Percentiles rank a stretch among this genome's conserved stretches.
Evolutionary conservation across 1,284 basidiomycete genomes (phyloP).

Genomic region (Puccinia horiana): DNA sequence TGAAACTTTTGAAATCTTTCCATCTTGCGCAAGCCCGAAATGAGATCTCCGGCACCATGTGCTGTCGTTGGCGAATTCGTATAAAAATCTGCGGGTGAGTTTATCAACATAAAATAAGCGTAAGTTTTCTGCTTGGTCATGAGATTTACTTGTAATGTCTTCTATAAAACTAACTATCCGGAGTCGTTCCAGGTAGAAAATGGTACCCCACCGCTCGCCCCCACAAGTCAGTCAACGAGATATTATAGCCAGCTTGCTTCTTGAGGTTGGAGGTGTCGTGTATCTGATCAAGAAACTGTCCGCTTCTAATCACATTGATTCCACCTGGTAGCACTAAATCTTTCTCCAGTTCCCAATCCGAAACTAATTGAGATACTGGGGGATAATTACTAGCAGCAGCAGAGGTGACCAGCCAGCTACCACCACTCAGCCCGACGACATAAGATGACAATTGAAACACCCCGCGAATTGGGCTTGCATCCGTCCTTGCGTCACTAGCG

Average conservation of each 20-base stretch:
- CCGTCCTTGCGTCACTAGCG: constrained; percentile 33
- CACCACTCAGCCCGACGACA: constrained; percentile 29
- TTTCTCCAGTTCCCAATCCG: constrained; percentile 12
- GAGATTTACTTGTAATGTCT: not conserved
- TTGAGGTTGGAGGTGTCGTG: constrained; percentile 26
- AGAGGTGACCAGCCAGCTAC: constrained; percentile 32
- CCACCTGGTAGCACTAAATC: constrained; percentile 34
- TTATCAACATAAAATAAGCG: not conserved
- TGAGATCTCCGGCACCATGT: constrained; percentile 18
- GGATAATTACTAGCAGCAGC: constrained; percentile 20
- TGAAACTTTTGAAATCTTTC: constrained; percentile 7
- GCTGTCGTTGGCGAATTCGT: constrained; percentile 12
- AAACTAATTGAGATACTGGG: constrained; percentile 4
- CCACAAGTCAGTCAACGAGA: constrained; percentile 38
- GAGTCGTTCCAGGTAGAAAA: constrained; percentile 38
- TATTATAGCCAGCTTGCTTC: constrained; percentile 24
- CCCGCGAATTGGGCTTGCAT: constrained; percentile 26
- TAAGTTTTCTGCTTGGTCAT: not conserved
- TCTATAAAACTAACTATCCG: constrained; percentile 20
- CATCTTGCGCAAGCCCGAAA: constrained; percentile 27
- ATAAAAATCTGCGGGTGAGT: constrained; percentile 19
- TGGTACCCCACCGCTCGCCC: constrained; percentile 23
- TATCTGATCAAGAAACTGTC: constrained; percentile 5
- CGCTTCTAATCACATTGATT: constrained; percentile 4
- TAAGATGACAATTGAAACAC: constrained; percentile 23